A percentile compares a stretch with the other conserved stretches of the same genome.
These are phyloP conservation scores for Chlorella variabilis DNA, from an alignment of 163 green algal species.

Conservation along the genomic window DNA sequence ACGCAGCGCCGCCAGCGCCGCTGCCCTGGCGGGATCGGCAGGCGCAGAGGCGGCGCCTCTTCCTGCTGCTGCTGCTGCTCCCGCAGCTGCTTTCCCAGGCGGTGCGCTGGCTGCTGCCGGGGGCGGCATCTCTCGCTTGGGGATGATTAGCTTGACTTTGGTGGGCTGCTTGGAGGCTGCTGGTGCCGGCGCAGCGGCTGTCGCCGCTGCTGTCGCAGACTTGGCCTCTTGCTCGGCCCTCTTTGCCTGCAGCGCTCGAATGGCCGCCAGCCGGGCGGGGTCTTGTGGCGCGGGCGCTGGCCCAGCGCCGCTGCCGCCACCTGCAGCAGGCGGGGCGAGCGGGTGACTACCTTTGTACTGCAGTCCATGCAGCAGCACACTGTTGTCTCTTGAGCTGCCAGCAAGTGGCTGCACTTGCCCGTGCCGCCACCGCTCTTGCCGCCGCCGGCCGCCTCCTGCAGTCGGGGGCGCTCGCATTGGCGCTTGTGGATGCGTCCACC, in stretches of 20 bases:
- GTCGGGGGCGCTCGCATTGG: background rate
- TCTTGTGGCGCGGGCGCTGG: background rate
- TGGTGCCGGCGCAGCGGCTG: background rate
- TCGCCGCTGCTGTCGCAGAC: background rate
- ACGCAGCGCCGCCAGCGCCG: conserved; percentile 2
- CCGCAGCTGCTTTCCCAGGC: background rate
- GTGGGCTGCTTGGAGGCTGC: background rate
- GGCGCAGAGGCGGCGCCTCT: background rate
- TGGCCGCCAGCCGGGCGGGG: conserved; percentile 14
- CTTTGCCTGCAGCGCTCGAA: conserved; percentile 26
- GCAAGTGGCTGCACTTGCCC: background rate
- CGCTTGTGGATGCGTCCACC: too few species aligned
- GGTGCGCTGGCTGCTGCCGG: background rate
- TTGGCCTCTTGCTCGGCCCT: background rate
- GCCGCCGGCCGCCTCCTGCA: conserved; percentile 13
- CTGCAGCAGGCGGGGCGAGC: background rate
- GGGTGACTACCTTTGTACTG: too few species aligned
- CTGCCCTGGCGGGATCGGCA: background rate
- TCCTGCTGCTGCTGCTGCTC: background rate
- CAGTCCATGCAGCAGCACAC: too few species aligned
- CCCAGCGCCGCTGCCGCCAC: background rate
- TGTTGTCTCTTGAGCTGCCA: too few species aligned
- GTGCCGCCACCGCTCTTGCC: background rate
- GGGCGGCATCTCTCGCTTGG: conserved; percentile 2
- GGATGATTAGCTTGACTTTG: conserved; percentile 47